A percentile compares a stretch with the other conserved stretches of the same genome.
Conservation (phyloP, 805 yeast genomes). For the Candida railenensis region DNA sequence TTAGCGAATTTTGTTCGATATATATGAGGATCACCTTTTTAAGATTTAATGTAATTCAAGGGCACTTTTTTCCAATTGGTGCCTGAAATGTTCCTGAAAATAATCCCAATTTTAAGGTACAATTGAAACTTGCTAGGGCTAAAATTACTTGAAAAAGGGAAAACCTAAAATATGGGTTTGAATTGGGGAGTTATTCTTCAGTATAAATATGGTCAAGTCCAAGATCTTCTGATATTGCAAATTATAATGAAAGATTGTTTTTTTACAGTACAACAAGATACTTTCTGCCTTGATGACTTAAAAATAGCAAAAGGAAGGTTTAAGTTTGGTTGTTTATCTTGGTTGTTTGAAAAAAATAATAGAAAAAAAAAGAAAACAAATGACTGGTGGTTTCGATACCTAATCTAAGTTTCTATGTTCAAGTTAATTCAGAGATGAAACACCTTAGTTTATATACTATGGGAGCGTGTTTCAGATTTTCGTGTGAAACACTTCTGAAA, state of each 20-base stretch:
- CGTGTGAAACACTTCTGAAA: constrained; percentile 5
- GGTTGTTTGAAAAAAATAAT: background rate
- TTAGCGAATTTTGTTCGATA: background rate
- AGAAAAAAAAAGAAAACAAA: background rate
- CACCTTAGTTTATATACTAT: constrained; percentile 1
- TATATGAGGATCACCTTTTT: background rate
- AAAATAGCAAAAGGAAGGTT: background rate
- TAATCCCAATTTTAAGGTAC: background rate
- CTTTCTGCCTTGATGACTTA: background rate
- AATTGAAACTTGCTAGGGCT: background rate
- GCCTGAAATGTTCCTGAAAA: background rate
- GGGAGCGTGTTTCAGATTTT: constrained; percentile 6
- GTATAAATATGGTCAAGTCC: no score
- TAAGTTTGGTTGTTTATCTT: background rate
- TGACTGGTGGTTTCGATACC: background rate
- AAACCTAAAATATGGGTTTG: background rate
- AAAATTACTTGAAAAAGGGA: background rate
- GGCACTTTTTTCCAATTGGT: background rate
- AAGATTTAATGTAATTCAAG: background rate
- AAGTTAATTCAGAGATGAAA: constrained; percentile 5
- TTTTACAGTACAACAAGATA: no score
- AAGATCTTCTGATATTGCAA: background rate
- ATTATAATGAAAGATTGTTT: background rate
- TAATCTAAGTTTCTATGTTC: background rate
- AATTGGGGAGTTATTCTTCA: no score